phyloP scores from a whole-genome alignment of 352 stramenopile species.

The Hyaloperonospora brassicae region DNA sequence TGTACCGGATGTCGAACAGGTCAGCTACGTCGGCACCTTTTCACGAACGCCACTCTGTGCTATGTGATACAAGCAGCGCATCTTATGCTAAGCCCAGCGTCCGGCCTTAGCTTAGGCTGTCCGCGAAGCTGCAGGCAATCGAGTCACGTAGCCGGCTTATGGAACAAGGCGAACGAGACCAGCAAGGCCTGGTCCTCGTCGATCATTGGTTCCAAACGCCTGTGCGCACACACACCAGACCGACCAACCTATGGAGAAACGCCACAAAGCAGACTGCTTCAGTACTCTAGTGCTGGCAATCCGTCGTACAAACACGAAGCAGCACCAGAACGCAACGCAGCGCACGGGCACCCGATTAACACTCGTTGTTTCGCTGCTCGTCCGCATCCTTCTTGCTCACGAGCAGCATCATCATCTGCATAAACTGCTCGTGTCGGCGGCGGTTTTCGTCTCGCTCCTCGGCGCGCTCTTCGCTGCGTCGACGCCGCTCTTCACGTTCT shows the following conservation, averaged over 20 bases:
- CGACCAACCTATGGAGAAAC: constrained; percentile 6
- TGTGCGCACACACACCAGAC: constrained; percentile 23
- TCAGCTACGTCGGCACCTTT: too few species aligned
- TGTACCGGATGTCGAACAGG: too few species aligned
- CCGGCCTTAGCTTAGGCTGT: too few species aligned
- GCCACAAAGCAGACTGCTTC: too few species aligned
- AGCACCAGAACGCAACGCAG: constrained; percentile 8
- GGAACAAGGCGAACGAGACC: too few species aligned
- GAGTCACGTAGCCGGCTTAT: too few species aligned
- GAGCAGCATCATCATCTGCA: constrained; percentile 36
- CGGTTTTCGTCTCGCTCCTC: constrained; percentile 29
- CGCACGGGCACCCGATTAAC: constrained; percentile 6
- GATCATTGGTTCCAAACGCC: too few species aligned
- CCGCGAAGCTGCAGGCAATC: too few species aligned
- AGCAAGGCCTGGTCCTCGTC: too few species aligned
- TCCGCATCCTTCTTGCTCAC: constrained; percentile 16
- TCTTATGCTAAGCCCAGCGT: too few species aligned
- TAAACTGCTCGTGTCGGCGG: constrained; percentile 33
- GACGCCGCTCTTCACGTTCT: constrained; percentile 27
- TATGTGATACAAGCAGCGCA: too few species aligned
- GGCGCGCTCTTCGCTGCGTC: constrained; percentile 22
- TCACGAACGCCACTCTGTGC: too few species aligned
- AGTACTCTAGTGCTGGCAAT: background rate
- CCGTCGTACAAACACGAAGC: constrained; percentile 1
- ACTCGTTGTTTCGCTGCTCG: constrained; percentile 16